A percentile compares a stretch with the other conserved stretches of the same genome.
Evolutionary conservation across 2,329 filamentous ascomycete genomes (phyloP).

Genomic region (Colletotrichum chlorophyti): DNA sequence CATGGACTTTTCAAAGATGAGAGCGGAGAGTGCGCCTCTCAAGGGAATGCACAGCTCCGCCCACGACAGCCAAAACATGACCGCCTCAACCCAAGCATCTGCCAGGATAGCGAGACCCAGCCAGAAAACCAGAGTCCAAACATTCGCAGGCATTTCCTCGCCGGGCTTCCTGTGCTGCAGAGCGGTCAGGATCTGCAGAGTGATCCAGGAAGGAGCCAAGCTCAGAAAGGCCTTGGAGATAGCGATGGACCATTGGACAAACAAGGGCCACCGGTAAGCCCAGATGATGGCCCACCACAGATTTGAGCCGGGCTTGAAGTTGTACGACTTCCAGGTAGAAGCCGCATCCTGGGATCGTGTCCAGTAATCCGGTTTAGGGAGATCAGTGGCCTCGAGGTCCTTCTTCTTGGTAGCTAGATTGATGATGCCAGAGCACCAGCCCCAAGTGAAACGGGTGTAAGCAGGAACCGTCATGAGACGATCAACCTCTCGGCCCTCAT

Average conservation of each 20-base stretch:
- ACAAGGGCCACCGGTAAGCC: constrained; percentile 62
- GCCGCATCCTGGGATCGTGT: constrained; percentile 59
- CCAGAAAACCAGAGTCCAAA: constrained; percentile 73
- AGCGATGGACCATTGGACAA: constrained; percentile 65
- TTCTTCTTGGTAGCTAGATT: constrained; percentile 61
- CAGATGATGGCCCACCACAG: constrained; percentile 68
- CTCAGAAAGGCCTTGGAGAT: constrained; percentile 62
- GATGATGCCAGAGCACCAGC: constrained; percentile 67
- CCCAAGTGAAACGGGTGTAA: constrained; percentile 68
- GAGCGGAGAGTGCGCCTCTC: constrained; percentile 71
- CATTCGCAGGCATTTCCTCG: constrained; percentile 53
- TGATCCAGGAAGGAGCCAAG: constrained; percentile 74
- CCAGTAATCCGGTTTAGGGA: constrained; percentile 65
- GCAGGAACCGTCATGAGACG: constrained; percentile 66
- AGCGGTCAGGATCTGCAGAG: constrained; percentile 68
- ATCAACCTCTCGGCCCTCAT: constrained; percentile 66
- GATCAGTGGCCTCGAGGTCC: constrained; percentile 65
- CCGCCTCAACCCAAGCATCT: constrained; percentile 67
- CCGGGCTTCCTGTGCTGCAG: constrained; percentile 63
- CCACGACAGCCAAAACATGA: constrained; percentile 72
- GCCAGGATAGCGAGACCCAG: constrained; percentile 67
- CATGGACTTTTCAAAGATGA: constrained; percentile 81
- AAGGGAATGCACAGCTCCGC: constrained; percentile 70
- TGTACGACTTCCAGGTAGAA: constrained; percentile 54
- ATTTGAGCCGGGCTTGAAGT: constrained; percentile 43